phyloP scores from a whole-genome alignment of 176 grass and related monocot genomes.

The Hyparrhenia diplandra region DNA sequence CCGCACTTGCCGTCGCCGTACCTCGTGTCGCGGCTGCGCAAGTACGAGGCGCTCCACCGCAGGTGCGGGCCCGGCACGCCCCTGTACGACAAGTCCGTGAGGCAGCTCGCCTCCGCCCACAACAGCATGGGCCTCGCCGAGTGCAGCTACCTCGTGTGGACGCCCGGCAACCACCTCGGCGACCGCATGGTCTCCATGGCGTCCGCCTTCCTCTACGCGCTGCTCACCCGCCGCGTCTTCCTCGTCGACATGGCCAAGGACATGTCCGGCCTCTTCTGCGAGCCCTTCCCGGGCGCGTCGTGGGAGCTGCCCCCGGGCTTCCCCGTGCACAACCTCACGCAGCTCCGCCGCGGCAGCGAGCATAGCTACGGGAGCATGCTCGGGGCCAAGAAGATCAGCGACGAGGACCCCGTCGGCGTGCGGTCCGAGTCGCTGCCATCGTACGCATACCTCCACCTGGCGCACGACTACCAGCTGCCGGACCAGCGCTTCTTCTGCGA shows the following conservation, averaged over 20 bases:
- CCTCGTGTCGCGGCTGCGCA: slow-evolving; percentile 48
- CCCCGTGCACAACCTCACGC: slow-evolving; percentile 32
- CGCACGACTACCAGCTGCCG: slow-evolving; percentile 42
- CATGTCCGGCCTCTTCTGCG: slow-evolving; percentile 58
- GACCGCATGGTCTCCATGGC: slow-evolving; percentile 59
- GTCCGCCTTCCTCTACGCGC: slow-evolving; percentile 65
- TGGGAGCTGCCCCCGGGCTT: slow-evolving; percentile 49
- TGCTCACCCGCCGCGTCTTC: slow-evolving; percentile 56
- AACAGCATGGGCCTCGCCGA: slow-evolving; percentile 49
- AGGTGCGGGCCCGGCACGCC: slow-evolving; percentile 47
- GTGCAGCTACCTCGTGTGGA: slow-evolving; percentile 64
- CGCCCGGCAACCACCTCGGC: slow-evolving; percentile 38
- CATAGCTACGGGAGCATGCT: slow-evolving; percentile 46
- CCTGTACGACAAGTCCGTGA: slow-evolving; percentile 47
- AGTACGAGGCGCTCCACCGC: slow-evolving; percentile 65
- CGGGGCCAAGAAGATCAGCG: slow-evolving; percentile 11
- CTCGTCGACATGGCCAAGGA: slow-evolving; percentile 38
- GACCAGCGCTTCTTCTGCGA: slow-evolving; percentile 71
- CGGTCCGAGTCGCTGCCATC: slow-evolving; percentile 33
- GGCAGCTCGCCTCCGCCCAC: slow-evolving; percentile 24
- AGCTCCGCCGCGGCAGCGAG: slow-evolving; percentile 36
- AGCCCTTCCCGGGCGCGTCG: slow-evolving; percentile 52
- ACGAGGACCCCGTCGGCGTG: not conserved
- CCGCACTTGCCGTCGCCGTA: slow-evolving; percentile 54
- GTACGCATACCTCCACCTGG: slow-evolving; percentile 52